phyloP scores from a whole-genome alignment of 495 filamentous ascomycete genomes.

The Aspergillus homomorphus region DNA sequence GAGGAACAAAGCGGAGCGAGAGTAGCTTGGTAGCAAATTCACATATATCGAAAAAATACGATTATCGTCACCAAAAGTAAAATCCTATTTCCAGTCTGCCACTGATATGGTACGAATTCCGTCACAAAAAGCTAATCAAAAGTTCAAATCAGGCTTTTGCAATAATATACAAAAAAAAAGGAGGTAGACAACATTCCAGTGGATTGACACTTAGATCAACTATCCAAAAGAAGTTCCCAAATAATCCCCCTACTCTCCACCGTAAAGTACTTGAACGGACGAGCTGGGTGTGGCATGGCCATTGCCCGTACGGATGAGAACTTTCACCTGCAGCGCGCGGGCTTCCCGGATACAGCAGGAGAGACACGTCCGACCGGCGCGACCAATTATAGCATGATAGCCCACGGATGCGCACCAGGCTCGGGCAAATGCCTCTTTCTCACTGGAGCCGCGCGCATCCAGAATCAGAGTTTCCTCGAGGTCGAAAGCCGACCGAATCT shows the following conservation, averaged over 20 bases:
- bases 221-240: too few relatives aligned
- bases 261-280: slow-evolving; percentile 8
- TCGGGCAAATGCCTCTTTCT: slow-evolving; percentile 62
- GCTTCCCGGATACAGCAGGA: slow-evolving; percentile 70
- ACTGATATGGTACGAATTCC: too few relatives aligned
- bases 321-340: slow-evolving; percentile 59
- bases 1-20: too few relatives aligned
- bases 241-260: not conserved
- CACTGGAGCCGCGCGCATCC: slow-evolving; percentile 49
- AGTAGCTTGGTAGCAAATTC: too few relatives aligned
- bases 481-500: slow-evolving; percentile 9
- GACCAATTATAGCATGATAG: slow-evolving; percentile 64
- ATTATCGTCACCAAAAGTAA: too few relatives aligned
- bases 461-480: slow-evolving; percentile 48
- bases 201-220: too few relatives aligned
- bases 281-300: not conserved
- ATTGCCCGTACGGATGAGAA: slow-evolving; percentile 59
- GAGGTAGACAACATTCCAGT: too few relatives aligned
- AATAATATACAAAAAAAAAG: too few relatives aligned
- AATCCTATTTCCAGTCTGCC: too few relatives aligned
- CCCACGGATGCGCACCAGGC: slow-evolving; percentile 69
- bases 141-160: too few relatives aligned
- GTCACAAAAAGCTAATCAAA: too few relatives aligned
- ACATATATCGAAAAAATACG: too few relatives aligned
- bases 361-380: slow-evolving; percentile 60